phyloP scores from a whole-genome alignment of 2,329 filamentous ascomycete species.

The Epicoccum sorghinum region DNA sequence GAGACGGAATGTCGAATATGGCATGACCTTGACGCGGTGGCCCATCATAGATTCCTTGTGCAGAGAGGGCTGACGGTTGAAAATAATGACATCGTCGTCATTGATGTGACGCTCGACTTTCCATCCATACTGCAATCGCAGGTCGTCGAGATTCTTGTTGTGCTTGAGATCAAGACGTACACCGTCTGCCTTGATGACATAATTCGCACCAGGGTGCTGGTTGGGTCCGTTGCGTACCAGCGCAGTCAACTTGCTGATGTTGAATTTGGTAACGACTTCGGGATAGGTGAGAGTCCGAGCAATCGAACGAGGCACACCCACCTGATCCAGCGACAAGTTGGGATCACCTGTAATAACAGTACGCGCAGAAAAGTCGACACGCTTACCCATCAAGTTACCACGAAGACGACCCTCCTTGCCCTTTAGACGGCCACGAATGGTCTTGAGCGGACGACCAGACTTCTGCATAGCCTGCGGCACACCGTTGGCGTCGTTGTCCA shows the following conservation, averaged over 20 bases:
- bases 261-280: slow-evolving; percentile 96
- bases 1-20: slow-evolving; percentile 96
- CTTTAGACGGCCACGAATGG: slow-evolving; percentile 95
- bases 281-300: slow-evolving; percentile 93
- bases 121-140: slow-evolving; percentile 93
- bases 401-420: slow-evolving; percentile 97
- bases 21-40: slow-evolving; percentile 96
- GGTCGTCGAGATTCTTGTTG: slow-evolving; percentile 84
- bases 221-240: slow-evolving; percentile 93
- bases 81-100: slow-evolving; percentile 97
- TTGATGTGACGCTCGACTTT: slow-evolving; percentile 97
- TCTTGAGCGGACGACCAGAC: slow-evolving; percentile 94
- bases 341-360: slow-evolving; percentile 99
- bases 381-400: slow-evolving; percentile 98
- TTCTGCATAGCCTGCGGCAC: slow-evolving; percentile 95
- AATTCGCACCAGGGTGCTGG: slow-evolving; percentile 93
- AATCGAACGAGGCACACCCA: slow-evolving; percentile 93
- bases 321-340: slow-evolving; percentile 94
- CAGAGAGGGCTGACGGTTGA: slow-evolving; percentile 98
- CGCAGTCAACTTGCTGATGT: slow-evolving; percentile 88
- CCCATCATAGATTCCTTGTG: slow-evolving; percentile 99
- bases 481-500: slow-evolving; percentile 99
- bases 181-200: slow-evolving; percentile 91
- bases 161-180: slow-evolving; percentile 94
- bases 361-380: slow-evolving; percentile 96